Evolutionary conservation across 2,329 filamentous ascomycete species (phyloP).

Genomic region (Pyrenochaeta sp.): DNA sequence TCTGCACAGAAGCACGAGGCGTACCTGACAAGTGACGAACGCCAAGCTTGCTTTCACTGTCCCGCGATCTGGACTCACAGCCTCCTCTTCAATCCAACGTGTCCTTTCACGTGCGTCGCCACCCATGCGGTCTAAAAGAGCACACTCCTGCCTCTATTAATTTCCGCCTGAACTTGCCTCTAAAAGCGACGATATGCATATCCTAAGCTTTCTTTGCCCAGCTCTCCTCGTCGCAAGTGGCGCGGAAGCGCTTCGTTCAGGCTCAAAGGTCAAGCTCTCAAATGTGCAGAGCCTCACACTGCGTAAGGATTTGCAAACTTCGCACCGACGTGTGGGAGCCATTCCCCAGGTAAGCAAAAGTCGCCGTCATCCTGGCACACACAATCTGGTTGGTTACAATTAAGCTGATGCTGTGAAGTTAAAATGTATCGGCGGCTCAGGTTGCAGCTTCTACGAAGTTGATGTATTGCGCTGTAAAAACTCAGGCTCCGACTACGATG

Average conservation of each 20-base stretch:
- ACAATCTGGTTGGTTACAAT: not conserved
- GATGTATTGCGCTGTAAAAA: slow-evolving; percentile 92
- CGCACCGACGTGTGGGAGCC: slow-evolving; percentile 76
- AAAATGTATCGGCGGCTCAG: slow-evolving; percentile 73
- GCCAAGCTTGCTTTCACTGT: slow-evolving; percentile 17
- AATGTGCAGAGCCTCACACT: slow-evolving; percentile 82
- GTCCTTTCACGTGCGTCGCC: slow-evolving; percentile 34
- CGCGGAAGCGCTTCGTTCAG: slow-evolving; percentile 43
- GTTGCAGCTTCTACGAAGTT: slow-evolving; percentile 71
- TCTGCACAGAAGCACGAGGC: not conserved
- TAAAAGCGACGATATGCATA: slow-evolving; percentile 35
- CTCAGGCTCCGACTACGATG: slow-evolving; percentile 79
- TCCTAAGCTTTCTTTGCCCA: slow-evolving; percentile 38
- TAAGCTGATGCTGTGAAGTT: slow-evolving; percentile 60
- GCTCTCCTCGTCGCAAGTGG: slow-evolving; percentile 42
- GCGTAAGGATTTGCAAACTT: slow-evolving; percentile 71
- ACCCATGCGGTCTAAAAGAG: slow-evolving; percentile 14
- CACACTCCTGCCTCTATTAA: not conserved
- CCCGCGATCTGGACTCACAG: slow-evolving; percentile 22
- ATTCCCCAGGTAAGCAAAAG: slow-evolving; percentile 67
- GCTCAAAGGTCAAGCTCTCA: slow-evolving; percentile 66
- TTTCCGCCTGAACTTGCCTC: not conserved
- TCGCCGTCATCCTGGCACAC: not conserved
- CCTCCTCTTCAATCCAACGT: slow-evolving; percentile 28
- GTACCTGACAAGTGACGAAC: slow-evolving; percentile 19